phyloP scores from a whole-genome alignment of 2,329 filamentous ascomycete genomes.

The Colletotrichum tofieldiae region DNA sequence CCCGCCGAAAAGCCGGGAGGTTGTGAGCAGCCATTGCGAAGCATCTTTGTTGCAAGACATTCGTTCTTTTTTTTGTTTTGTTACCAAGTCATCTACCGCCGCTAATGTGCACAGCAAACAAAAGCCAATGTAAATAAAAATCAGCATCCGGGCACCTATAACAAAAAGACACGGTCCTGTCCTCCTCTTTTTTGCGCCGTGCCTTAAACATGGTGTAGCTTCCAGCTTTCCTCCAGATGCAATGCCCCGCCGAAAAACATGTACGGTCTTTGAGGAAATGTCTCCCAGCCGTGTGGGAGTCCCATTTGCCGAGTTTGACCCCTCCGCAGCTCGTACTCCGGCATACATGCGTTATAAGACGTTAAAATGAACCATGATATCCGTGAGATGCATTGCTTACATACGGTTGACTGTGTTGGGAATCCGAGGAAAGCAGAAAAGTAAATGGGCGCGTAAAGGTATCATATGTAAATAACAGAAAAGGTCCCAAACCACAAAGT shows the following conservation, averaged over 20 bases:
- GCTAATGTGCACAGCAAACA: background rate
- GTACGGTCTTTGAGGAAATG: constrained; percentile 14
- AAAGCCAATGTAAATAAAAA: constrained; percentile 8
- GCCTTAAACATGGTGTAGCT: constrained; percentile 17
- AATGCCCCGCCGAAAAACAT: constrained; percentile 17
- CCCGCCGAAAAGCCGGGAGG: background rate
- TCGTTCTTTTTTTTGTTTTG: background rate
- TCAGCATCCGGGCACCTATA: background rate
- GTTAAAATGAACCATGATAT: constrained; percentile 28
- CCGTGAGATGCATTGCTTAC: constrained; percentile 26
- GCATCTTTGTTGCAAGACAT: background rate
- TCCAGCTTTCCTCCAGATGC: constrained; percentile 28
- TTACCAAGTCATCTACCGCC: constrained; percentile 16
- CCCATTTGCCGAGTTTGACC: constrained; percentile 15
- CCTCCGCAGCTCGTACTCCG: constrained; percentile 43
- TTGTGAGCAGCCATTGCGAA: background rate
- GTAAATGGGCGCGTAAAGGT: constrained; percentile 40
- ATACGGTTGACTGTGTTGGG: constrained; percentile 12
- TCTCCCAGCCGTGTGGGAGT: background rate
- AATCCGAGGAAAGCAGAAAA: constrained; percentile 41
- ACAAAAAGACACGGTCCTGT: constrained; percentile 16
- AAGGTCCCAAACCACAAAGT: constrained; percentile 20
- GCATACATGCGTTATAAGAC: constrained; percentile 42
- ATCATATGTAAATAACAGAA: constrained; percentile 48
- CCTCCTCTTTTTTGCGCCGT: constrained; percentile 24